Evolutionary conservation across 495 filamentous ascomycete genomes (phyloP), one percentile per base, ranked within the genome.

Genomic region (Diplogelasinospora grovesii): DNA sequence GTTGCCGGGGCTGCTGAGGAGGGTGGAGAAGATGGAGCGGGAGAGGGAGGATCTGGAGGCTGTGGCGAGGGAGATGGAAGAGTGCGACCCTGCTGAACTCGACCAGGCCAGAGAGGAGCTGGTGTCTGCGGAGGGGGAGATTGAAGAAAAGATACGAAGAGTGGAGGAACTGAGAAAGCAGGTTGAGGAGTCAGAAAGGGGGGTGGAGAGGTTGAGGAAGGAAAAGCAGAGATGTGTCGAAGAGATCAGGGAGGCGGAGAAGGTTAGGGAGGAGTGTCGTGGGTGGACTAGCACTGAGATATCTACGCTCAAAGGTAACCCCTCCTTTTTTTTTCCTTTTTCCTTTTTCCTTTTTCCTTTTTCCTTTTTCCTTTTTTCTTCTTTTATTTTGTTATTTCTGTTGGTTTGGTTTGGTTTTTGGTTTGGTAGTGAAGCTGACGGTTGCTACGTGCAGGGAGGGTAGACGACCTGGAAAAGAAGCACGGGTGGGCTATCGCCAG

Each of bases 281-380:
- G 89, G 92, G 15, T 95, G 89, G 85, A 92, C 79, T 44, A 73
- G 79, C 21, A 74, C 68, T 13, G 92, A 97, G 56, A 82, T 97
- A 39, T 69, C 62, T 37, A 69, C 70, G 18, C 65, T 90, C 6
- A 86, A 89, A 70, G 73, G 83, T 86, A 64, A 52, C 45, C 29
- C 10, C 13, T 1, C 7, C 23, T 32, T 28, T 36, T 39, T n/a
- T n/a, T n/a, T n/a, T n/a, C n/a, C n/a, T n/a, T n/a, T n/a, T n/a
- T n/a, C n/a, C n/a, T n/a, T n/a, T n/a, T n/a, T n/a, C n/a, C n/a
- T n/a, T n/a, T n/a, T n/a, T n/a, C n/a, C n/a, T n/a, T n/a, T n/a
- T n/a, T n/a, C n/a, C n/a, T n/a, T n/a, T n/a, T n/a, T n/a, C n/a
- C n/a, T n/a, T n/a, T n/a, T n/a, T n/a, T n/a, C n/a, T n/a, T n/a